Percentiles rank a stretch among this genome's conserved stretches.
Conservation (phyloP, 2,329 filamentous ascomycete species). For the Pseudocercospora pini-densiflorae region DNA sequence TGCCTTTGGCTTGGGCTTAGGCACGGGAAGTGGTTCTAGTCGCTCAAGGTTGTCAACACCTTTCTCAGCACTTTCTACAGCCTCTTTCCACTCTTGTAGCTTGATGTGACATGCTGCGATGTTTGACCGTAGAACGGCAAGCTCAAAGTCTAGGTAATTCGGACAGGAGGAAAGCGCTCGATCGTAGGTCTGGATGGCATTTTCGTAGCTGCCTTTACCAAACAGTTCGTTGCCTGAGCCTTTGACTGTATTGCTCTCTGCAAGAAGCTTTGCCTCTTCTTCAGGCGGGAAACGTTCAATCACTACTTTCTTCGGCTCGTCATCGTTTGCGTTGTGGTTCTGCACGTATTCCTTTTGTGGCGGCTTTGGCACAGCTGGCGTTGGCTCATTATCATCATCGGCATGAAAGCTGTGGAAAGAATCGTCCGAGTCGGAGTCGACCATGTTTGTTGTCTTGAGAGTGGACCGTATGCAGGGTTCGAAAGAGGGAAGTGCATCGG, state of each 20-base stretch:
- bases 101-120: constrained; percentile 88
- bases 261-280: constrained; percentile 62
- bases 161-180: constrained; percentile 79
- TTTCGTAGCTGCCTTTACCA: constrained; percentile 69
- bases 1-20: constrained; percentile 31
- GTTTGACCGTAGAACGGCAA: constrained; percentile 86
- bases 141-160: constrained; percentile 83
- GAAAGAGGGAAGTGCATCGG: not conserved
- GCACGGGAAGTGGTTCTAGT: constrained; percentile 52
- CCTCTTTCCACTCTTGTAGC: constrained; percentile 81
- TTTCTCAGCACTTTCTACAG: constrained; percentile 72
- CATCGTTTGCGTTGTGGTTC: constrained; percentile 10
- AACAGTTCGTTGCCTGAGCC: constrained; percentile 80
- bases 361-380: constrained; percentile 9
- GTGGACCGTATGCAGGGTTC: not conserved
- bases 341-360: constrained; percentile 18
- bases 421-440: constrained; percentile 36
- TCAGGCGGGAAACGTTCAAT: constrained; percentile 45
- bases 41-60: constrained; percentile 75
- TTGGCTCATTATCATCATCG: constrained; percentile 26
- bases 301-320: constrained; percentile 14
- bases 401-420: constrained; percentile 39
- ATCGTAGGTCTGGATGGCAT: constrained; percentile 82
- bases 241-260: constrained; percentile 75
- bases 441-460: not conserved